Evolutionary conservation across 345 rosid genomes (phyloP), one percentile per base, ranked within the genome.

Genomic region (Cardamine occulta): DNA sequence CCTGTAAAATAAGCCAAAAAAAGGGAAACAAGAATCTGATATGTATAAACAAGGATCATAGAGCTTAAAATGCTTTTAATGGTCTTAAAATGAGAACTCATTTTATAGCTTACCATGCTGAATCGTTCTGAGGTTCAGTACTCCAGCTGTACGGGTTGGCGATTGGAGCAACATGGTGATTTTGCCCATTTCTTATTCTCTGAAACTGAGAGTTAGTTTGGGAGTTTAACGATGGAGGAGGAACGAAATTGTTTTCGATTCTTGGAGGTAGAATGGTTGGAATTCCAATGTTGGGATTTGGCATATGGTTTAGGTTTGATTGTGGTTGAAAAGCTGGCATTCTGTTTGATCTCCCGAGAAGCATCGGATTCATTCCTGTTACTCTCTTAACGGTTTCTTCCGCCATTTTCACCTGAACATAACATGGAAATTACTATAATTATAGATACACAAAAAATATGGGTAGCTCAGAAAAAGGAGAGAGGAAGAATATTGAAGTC

Each of bases 381-480:
- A 89, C 89, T 68, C 86, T 83, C 80, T 92, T 94, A 8, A 94
- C 97, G 5, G 93, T 92, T 83, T 95, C 99, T 84, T 95, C 99
- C 14, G 96, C 99, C 99, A 95, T 91, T 86, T 92, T 92, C 52
- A 95, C 97, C 97, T 94, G 85, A 7, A 65, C 71, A 63, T 8
- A 8, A 24, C 65, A 42, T 19, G 10, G 17, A 37, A 35, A 2
- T 35, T 49, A 56, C 71, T 26, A 26, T 34, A 23, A 8, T 34
- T 63, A 39, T 14, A 23, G 4, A 37, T 9, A 14, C 8, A 17
- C n/a, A 47, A 56, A 49, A 51, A 23, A 52, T 23, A 70, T 44
- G 53, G 58, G 21, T 45, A 35, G 73, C 52, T 17, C 21, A 35
- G 51, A 74, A 14, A 61, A 66, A 19, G 3, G 4, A 37, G 18